These are phyloP conservation scores for Colletotrichum endophyticum DNA, from an alignment of 2,329 filamentous ascomycete species.

Conservation along the genomic window DNA sequence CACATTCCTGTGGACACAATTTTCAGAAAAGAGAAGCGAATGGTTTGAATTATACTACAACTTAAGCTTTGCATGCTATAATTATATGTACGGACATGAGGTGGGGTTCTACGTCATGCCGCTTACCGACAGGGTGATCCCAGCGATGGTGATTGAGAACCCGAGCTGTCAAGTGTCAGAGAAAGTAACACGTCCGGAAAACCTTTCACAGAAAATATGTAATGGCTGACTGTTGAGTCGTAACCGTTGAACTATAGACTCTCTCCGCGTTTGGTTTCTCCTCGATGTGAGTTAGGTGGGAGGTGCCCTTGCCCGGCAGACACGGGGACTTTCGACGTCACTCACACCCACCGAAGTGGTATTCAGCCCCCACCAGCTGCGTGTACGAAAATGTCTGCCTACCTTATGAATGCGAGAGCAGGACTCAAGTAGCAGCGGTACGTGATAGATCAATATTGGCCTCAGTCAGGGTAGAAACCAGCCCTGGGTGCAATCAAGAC, in stretches of 20 bases:
- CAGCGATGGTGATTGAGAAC: background rate
- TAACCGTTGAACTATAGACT: rapidly evolving
- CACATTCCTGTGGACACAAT: background rate
- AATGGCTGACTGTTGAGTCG: background rate
- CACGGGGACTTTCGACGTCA: background rate
- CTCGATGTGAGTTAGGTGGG: background rate
- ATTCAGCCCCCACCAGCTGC: background rate
- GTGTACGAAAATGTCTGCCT: background rate
- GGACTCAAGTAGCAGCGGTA: background rate
- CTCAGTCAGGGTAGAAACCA: background rate
- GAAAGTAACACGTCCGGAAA: background rate
- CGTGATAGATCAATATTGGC: background rate
- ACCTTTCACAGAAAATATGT: rapidly evolving
- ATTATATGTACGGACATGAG: background rate
- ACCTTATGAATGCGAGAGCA: background rate
- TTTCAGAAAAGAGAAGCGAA: background rate
- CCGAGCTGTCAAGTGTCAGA: background rate
- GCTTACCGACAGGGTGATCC: background rate
- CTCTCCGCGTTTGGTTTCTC: background rate
- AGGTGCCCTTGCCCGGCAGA: background rate
- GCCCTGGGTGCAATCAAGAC: background rate
- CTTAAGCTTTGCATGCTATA: background rate
- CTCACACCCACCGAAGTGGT: background rate
- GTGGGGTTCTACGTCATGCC: background rate
- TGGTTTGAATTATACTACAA: background rate